These are phyloP conservation scores for Rosa chinensis DNA, from an alignment of 306 rosid genomes.

Conservation along the genomic window DNA sequence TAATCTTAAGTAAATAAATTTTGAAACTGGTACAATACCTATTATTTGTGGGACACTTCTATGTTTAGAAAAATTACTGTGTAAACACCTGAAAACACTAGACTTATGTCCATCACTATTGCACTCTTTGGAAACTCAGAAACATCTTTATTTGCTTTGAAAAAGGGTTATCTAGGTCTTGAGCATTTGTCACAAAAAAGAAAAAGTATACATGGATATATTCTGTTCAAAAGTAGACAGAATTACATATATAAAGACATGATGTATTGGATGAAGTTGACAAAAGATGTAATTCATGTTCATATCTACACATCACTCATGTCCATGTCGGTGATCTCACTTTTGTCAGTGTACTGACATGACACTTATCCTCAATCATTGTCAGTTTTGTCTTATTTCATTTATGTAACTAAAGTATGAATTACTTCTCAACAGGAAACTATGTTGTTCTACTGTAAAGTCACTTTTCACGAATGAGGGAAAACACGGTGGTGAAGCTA, in stretches of 20 bases:
- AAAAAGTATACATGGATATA: background rate
- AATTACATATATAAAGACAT: background rate
- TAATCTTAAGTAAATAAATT: background rate
- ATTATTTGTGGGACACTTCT: background rate
- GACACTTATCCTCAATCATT: background rate
- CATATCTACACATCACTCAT: background rate
- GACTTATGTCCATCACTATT: background rate
- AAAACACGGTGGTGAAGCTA: slow-evolving; percentile 88
- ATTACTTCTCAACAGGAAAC: slow-evolving; percentile 60
- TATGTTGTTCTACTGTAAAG: slow-evolving; percentile 68
- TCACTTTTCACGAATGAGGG: slow-evolving; percentile 82
- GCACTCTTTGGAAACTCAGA: background rate
- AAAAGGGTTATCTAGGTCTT: background rate
- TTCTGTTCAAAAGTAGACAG: background rate
- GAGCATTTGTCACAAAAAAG: background rate
- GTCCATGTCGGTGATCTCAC: background rate
- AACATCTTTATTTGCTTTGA: background rate
- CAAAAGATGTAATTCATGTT: background rate
- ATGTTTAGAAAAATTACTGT: background rate
- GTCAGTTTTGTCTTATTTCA: background rate
- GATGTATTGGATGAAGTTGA: background rate
- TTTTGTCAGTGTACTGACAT: background rate
- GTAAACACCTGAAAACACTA: background rate
- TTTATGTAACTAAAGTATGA: slow-evolving; percentile 1
- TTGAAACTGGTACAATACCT: background rate